These are phyloP conservation scores for Diplodia seriata DNA, from an alignment of 2,329 filamentous ascomycete species.

Conservation along the genomic window DNA sequence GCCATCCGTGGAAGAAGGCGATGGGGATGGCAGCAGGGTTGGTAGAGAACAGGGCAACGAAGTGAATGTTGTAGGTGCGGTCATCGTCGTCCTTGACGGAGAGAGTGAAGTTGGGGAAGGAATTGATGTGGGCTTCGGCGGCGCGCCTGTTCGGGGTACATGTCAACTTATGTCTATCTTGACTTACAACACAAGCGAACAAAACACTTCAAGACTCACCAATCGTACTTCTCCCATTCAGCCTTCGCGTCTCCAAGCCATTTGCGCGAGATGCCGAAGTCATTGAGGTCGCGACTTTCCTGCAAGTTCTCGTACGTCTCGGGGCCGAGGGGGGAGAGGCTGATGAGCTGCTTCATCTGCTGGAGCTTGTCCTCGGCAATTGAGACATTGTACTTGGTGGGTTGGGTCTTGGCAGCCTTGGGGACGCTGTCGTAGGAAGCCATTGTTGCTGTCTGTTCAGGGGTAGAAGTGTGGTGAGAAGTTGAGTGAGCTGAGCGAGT, in stretches of 20 bases:
- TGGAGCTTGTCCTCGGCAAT: constrained; percentile 44
- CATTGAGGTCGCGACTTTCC: constrained; percentile 37
- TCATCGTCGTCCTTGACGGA: constrained; percentile 51
- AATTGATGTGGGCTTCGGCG: constrained; percentile 56
- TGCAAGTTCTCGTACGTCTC: constrained; percentile 42
- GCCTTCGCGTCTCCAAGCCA: constrained; percentile 48
- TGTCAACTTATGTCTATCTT: neutral
- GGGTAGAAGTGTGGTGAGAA: neutral
- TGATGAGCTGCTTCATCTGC: constrained; percentile 47
- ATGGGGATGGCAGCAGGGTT: constrained; percentile 61
- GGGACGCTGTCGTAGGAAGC: constrained; percentile 32
- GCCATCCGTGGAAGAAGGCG: constrained; percentile 65
- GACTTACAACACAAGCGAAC: neutral
- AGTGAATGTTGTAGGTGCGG: constrained; percentile 57
- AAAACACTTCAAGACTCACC: constrained; percentile 39
- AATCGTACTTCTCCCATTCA: constrained; percentile 49
- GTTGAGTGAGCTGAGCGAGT: neutral
- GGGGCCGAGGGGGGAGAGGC: constrained; percentile 45
- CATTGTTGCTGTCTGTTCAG: constrained; percentile 13
- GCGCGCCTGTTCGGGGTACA: constrained; percentile 8
- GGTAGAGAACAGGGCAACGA: constrained; percentile 62
- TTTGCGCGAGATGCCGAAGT: constrained; percentile 43
- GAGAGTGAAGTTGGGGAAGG: constrained; percentile 60
- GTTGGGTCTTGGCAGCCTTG: constrained; percentile 21
- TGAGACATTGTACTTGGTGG: constrained; percentile 41